Percentiles rank a stretch among this genome's conserved stretches.
Evolutionary conservation across 176 grass and related monocot species (phyloP).

Genomic region (Pontederia paniculata): DNA sequence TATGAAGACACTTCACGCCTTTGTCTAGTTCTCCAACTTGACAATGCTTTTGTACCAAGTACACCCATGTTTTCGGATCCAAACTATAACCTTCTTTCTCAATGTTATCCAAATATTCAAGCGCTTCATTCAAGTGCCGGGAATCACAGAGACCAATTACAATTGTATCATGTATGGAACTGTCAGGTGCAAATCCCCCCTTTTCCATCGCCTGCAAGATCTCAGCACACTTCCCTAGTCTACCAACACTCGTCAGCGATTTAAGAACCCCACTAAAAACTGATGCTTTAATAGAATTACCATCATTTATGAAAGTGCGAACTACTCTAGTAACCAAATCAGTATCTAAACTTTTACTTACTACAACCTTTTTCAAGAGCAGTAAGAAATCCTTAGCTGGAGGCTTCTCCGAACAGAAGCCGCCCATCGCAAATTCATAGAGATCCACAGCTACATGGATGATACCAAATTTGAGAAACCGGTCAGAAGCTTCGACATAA

Average conservation of each 20-base stretch:
- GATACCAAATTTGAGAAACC: conserved; percentile 42
- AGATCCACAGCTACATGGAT: conserved; percentile 41
- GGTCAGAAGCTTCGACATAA: conserved; percentile 29
- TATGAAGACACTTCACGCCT: conserved; percentile 33
- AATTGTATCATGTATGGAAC: conserved; percentile 41
- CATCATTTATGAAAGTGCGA: conserved; percentile 28
- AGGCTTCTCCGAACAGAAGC: conserved; percentile 19
- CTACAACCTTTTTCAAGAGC: conserved; percentile 52
- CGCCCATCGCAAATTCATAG: conserved; percentile 35
- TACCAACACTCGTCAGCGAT: conserved; percentile 55
- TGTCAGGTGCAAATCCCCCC: conserved; percentile 43
- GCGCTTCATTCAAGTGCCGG: conserved; percentile 35
- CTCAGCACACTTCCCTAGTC: conserved; percentile 54
- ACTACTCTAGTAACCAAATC: conserved; percentile 45
- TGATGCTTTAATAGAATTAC: conserved; percentile 32
- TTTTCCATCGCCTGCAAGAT: conserved; percentile 64
- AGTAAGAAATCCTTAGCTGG: conserved; percentile 24
- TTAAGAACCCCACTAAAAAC: conserved; percentile 44
- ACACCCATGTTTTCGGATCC: conserved; percentile 38
- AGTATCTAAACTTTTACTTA: conserved; percentile 41
- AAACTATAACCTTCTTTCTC: conserved; percentile 46
- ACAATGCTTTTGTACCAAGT: conserved; percentile 38
- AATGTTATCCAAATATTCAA: conserved; percentile 29
- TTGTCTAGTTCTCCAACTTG: conserved; percentile 30
- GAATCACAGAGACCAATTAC: conserved; percentile 46